Base-by-base conservation (phyloP, 2,329 filamentous ascomycete genomes). In the Fusarium poae region DNA sequence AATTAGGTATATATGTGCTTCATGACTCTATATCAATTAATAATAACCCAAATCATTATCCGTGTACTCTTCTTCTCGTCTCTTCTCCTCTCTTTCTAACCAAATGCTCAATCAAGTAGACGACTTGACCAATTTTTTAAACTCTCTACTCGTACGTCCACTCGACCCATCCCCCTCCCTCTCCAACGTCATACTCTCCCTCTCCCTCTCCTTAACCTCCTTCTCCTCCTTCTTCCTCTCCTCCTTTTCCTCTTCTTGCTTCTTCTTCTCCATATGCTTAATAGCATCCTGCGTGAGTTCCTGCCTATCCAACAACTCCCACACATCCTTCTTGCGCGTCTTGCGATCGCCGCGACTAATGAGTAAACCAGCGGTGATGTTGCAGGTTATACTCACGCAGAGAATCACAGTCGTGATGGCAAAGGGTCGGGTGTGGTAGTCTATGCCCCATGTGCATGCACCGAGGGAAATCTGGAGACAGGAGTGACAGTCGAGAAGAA, bases 291-390 rank as follows among this genome's bases (percentile, higher is more conserved):
- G 76, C 50, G 93, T 97, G 57, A 97, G 79, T 67, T 93, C 88
- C 76, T 96, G 93, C 30, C 92, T 83, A 73, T 92, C 88, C 79
- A 96, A 87, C 44, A 90, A 85, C 74, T 94, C 90, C 23, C 94
- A 83, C 0, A 97, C 92, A 42, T 97, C 92, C 85, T 94, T 95
- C 84, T 97, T 97, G 51, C 93, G 84, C 3, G 92, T 94, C 67
- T 86, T 87, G 21, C 89, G 86, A 75, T 95, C 92, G 2, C 93
- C 93, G 18, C 93, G 83, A 68, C 84, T 89, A 76, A 97, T 97
- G 27, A 95, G 76, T 2, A 97, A 79, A 5, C 93, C 93, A 0
- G 91, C 93, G 0, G 86, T 86, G 67, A 93, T 90, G 76, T 97
- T 97, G 75, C 89, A 91, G 0, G 89, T 86, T 71, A 97, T 92